phyloP scores from a whole-genome alignment of 345 rosid genomes.

The Moricandia moricandioides region DNA sequence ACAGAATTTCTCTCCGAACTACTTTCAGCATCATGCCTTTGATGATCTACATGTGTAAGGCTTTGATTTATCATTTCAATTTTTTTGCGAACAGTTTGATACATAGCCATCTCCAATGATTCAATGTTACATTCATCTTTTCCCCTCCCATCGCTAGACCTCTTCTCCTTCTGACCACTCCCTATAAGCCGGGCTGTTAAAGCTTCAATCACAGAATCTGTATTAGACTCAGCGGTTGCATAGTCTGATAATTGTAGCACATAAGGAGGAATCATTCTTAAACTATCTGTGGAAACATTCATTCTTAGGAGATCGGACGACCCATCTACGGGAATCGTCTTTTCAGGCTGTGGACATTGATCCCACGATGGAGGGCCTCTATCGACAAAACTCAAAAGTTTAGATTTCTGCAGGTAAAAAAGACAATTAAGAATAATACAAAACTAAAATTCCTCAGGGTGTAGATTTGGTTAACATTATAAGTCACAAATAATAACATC shows the following conservation, averaged over 20 bases:
- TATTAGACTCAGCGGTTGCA: conserved; percentile 43
- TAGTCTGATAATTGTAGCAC: conserved; percentile 47
- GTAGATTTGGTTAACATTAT: conserved; percentile 4
- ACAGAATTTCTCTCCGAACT: conserved; percentile 32
- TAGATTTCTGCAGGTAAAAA: conserved; percentile 69
- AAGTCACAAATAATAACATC: conserved; percentile 8
- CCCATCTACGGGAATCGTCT: conserved; percentile 37
- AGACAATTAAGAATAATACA: conserved; percentile 18
- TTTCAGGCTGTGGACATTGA: conserved; percentile 40
- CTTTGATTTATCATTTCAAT: conserved; percentile 35
- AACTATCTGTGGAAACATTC: conserved; percentile 13
- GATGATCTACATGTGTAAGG: conserved; percentile 31
- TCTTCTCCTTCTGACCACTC: conserved; percentile 41
- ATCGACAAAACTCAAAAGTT: conserved; percentile 74
- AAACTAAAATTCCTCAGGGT: conserved; percentile 12
- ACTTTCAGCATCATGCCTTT: conserved; percentile 36
- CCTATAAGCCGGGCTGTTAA: conserved; percentile 52
- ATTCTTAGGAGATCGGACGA: conserved; percentile 8
- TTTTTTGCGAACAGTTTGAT: conserved; percentile 42
- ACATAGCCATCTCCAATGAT: conserved; percentile 65
- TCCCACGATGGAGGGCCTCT: conserved; percentile 76
- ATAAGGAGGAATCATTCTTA: conserved; percentile 34
- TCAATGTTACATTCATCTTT: conserved; percentile 41
- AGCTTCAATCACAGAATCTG: conserved; percentile 51
- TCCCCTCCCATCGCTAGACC: conserved; percentile 45